Evolutionary conservation across 352 stramenopile genomes (phyloP), one percentile per base, ranked within the genome.

Genomic region (Peronospora farinosa): DNA sequence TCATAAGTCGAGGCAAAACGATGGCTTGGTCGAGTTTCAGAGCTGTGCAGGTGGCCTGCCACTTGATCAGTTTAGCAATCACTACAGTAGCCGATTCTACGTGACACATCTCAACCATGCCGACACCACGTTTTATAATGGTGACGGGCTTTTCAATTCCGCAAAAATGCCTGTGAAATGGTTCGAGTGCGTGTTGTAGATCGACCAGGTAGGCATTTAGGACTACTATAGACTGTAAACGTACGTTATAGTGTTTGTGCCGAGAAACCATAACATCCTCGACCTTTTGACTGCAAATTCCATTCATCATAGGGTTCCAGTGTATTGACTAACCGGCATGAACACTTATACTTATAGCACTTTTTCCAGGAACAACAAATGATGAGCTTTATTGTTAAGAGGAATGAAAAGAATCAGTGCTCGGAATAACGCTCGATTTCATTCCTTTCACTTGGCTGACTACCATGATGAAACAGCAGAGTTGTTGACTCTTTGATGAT

Each of bases 181-280:
- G 77, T 82, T 88, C 35, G 71, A 84, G 58, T 88, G 77, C 36
- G n/a, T 80, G 38, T 51, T 87, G 19, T 84, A 70, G 39, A 15
- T 37, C 31, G 7, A 6, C 3, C 12, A 28, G 17, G 2, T 15
- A 2, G 10, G 25, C n/a, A 15, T 12, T 37, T 51, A 40, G 49
- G 11, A 44, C 23, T 44, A 25, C 3, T 36, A 15, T 47, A 3
- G 16, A 16, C 35, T 40, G n/a, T 15, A 40, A 32, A 13, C 28
- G 8, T 32, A 32, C 28, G 1, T 32, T 32, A 4, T 32, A 12
- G 28, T 32, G 1, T 12, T 32, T 11, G 28, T 32, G 28, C 28
- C 5, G 28, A 32, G 10, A 12, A 12, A 27, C 23, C 6, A 27
- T 27, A 27, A 27, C 23, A 27, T 7, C 23, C 23, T 4, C 23